These are phyloP conservation scores for Aspergillus udagawae DNA, from an alignment of 2,329 filamentous ascomycete species.

Conservation along the genomic window DNA sequence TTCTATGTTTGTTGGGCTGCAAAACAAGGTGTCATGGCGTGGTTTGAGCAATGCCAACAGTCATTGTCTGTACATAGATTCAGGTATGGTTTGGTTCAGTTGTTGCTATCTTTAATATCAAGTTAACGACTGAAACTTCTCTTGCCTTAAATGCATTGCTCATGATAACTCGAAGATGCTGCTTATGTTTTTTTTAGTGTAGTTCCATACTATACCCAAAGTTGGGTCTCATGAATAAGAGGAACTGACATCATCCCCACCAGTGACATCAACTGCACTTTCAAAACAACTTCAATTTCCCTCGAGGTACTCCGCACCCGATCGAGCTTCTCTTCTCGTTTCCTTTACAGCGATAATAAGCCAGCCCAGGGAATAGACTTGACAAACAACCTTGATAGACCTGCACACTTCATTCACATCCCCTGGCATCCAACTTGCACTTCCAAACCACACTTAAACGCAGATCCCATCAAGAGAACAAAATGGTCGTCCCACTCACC, in stretches of 20 bases:
- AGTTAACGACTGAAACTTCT: background rate
- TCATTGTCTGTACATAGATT: slow-evolving; percentile 11
- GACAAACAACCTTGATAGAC: background rate
- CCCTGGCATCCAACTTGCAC: background rate
- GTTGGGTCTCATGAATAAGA: background rate
- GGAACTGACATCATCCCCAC: slow-evolving; percentile 7
- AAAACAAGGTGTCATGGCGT: slow-evolving; percentile 5
- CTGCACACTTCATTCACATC: background rate
- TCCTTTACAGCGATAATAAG: background rate
- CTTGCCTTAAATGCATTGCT: background rate
- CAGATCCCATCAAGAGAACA: background rate
- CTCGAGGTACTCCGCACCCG: background rate
- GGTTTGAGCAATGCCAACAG: background rate
- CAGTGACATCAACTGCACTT: slow-evolving; percentile 1
- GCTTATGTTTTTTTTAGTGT: background rate
- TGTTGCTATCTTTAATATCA: background rate
- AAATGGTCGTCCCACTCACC: slow-evolving; percentile 25
- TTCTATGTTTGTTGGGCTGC: slow-evolving; percentile 2
- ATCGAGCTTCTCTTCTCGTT: background rate
- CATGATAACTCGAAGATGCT: background rate
- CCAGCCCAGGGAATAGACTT: background rate
- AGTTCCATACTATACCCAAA: background rate
- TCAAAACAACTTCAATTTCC: background rate
- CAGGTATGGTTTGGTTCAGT: background rate
- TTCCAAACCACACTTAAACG: slow-evolving; percentile 1